A percentile compares a stretch with the other conserved stretches of the same genome.
phyloP scores from a whole-genome alignment of 2,329 filamentous ascomycete species.

The Arthrobotrys sphaeroides region DNA sequence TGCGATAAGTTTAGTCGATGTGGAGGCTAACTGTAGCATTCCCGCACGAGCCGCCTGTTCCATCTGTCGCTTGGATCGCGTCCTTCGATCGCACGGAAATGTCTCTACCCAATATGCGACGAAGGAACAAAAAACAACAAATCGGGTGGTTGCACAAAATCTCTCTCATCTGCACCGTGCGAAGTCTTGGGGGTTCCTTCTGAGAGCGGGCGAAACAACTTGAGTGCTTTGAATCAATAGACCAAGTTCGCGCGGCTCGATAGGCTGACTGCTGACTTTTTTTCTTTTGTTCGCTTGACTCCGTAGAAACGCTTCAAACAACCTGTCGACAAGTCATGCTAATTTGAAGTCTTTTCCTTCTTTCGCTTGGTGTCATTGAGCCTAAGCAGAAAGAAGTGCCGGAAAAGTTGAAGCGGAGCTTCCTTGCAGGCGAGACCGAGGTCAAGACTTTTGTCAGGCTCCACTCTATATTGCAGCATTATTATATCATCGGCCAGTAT shows the following conservation, averaged over 20 bases:
- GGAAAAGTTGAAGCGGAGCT: constrained; percentile 40
- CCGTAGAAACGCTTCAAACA: constrained; percentile 7
- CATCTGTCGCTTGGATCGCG: constrained; percentile 38
- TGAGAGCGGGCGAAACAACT: constrained; percentile 26
- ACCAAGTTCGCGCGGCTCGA: constrained; percentile 3
- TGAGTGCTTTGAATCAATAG: constrained; percentile 24
- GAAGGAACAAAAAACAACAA: background rate
- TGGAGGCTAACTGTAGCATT: constrained; percentile 5
- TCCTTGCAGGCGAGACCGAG: constrained; percentile 35
- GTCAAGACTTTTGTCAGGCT: constrained; percentile 26
- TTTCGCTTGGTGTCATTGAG: constrained; percentile 29
- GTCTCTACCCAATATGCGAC: background rate
- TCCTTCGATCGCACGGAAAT: constrained; percentile 23
- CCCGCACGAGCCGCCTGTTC: constrained; percentile 42
- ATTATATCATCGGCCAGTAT: constrained; percentile 46
- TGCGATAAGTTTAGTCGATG: constrained; percentile 15
- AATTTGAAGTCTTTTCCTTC: constrained; percentile 10
- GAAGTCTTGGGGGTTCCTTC: constrained; percentile 2
- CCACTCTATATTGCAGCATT: constrained; percentile 23
- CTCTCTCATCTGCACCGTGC: background rate
- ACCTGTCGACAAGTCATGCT: constrained; percentile 10
- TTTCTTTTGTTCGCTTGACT: too few species aligned
- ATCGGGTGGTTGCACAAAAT: constrained; percentile 9
- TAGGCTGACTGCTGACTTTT: constrained; percentile 3
- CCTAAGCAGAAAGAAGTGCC: constrained; percentile 42